These are phyloP conservation scores for Plasmopara halstedii DNA, from an alignment of 352 stramenopile genomes.

Conservation along the genomic window DNA sequence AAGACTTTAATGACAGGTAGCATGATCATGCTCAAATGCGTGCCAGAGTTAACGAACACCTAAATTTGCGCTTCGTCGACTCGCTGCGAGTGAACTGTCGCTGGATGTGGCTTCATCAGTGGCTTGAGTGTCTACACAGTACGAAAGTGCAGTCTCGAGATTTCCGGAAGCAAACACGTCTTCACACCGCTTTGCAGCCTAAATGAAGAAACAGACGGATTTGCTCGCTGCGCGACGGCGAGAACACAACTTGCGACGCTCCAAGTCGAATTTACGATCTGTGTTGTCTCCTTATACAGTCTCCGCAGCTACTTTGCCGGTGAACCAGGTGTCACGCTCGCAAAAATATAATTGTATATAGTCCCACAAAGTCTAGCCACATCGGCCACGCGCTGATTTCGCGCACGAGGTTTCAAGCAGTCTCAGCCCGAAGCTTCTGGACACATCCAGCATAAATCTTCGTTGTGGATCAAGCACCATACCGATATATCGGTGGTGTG, in stretches of 20 bases:
- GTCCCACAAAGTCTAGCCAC: background rate
- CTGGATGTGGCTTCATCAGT: conserved; percentile 3
- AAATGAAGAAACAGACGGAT: background rate
- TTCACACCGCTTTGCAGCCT: background rate
- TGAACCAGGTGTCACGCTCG: background rate
- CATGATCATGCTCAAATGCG: conserved; percentile 2
- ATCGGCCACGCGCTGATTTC: background rate
- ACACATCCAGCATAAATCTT: background rate
- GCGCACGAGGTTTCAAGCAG: background rate
- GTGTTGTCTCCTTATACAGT: background rate
- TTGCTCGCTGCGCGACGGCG: background rate
- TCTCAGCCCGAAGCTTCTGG: background rate
- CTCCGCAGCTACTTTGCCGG: background rate
- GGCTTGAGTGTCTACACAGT: background rate
- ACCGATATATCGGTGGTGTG: background rate
- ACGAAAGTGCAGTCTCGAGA: background rate
- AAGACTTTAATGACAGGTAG: conserved; percentile 4
- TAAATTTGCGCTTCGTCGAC: background rate
- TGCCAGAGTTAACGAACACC: background rate
- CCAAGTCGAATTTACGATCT: background rate
- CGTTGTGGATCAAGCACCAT: background rate
- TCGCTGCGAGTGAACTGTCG: conserved; percentile 1
- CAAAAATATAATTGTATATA: background rate
- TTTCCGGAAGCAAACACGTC: background rate
- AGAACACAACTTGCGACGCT: background rate